Percentiles rank a stretch among this genome's conserved stretches.
These are phyloP conservation scores for Suhomyces xylopsoci DNA, from an alignment of 805 yeast species.

Conservation along the genomic window DNA sequence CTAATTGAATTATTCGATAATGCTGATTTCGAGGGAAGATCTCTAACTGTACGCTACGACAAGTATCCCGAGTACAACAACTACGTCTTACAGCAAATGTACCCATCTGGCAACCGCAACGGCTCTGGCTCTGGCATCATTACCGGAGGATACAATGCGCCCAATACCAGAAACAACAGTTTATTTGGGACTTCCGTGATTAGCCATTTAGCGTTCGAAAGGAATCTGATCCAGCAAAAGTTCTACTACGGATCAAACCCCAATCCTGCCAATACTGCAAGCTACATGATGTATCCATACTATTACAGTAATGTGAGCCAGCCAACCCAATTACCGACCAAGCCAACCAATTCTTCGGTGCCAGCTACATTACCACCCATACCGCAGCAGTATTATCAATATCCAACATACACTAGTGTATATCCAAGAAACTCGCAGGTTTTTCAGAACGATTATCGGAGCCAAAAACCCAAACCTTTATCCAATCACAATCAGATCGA, in stretches of 20 bases:
- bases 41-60: conserved; percentile 60
- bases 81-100: conserved; percentile 25
- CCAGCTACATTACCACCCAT: conserved; percentile 1
- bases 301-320: conserved; percentile 5
- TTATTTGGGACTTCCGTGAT: conserved; percentile 10
- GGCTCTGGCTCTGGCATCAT: neutral
- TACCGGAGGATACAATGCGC: neutral
- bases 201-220: conserved; percentile 28
- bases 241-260: conserved; percentile 22
- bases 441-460: neutral
- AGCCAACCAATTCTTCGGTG: neutral
- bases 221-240: conserved; percentile 31
- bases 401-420: neutral
- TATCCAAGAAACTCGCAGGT: neutral
- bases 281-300: conserved; percentile 9
- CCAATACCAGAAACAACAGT: conserved; percentile 1
- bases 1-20: conserved; percentile 53
- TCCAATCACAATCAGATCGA: neutral
- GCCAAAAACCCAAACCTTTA: neutral
- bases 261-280: neutral
- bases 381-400: neutral
- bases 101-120: conserved; percentile 6
- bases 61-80: conserved; percentile 44
- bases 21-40: conserved; percentile 54
- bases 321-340: neutral